phyloP scores from a whole-genome alignment of 345 rosid genomes.

The Psidium friedrichsthalianum region DNA sequence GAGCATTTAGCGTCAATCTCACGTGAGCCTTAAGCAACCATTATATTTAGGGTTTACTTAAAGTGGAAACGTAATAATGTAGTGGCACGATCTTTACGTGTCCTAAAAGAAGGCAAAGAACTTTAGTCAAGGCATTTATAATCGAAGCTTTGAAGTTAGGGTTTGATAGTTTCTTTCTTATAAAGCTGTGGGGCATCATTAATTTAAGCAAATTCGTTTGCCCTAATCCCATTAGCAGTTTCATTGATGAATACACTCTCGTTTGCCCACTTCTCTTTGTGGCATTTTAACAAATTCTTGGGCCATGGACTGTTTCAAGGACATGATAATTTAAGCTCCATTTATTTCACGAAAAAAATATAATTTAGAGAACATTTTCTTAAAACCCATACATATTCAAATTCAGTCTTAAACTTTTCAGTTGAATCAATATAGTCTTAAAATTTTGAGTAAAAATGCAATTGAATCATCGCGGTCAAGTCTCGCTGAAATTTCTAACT shows the following conservation, averaged over 20 bases:
- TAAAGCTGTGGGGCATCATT: not conserved
- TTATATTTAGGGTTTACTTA: not conserved
- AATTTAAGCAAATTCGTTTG: not conserved
- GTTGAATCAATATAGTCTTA: too few species aligned
- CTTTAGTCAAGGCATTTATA: not conserved
- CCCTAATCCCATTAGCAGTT: not conserved
- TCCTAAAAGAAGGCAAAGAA: not conserved
- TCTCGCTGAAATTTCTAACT: too few species aligned
- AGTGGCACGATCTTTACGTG: not conserved
- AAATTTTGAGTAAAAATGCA: too few species aligned
- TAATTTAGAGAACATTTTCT: too few species aligned
- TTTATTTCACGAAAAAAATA: too few species aligned
- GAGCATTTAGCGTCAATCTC: not conserved
- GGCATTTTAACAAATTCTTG: not conserved
- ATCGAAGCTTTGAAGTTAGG: not conserved
- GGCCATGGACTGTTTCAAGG: not conserved
- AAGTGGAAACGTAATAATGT: not conserved
- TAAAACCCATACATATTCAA: too few species aligned
- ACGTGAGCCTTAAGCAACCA: not conserved
- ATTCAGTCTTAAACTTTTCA: too few species aligned
- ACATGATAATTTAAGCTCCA: not conserved
- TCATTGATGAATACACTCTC: not conserved
- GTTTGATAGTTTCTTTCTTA: not conserved
- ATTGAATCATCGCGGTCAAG: too few species aligned
- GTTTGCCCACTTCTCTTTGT: not conserved